Base-by-base conservation (phyloP, 805 yeast genomes). In the Dipodascus geniculatus region DNA sequence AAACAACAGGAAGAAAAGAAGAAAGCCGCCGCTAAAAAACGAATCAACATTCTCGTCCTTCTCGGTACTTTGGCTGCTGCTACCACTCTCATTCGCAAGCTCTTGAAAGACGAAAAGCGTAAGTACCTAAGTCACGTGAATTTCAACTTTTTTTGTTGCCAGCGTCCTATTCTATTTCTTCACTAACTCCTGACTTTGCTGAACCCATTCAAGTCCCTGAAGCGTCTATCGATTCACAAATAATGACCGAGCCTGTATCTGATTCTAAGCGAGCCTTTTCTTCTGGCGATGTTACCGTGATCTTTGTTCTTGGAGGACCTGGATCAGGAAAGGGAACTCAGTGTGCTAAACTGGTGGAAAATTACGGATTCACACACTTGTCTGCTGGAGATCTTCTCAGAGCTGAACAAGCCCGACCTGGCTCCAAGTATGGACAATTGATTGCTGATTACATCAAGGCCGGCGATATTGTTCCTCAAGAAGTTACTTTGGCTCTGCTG, bases 341-440 rank as follows among this genome's bases (percentile, higher is more conserved):
- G 89, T 90, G 3, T 83, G 79, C 66, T 82, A 82, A 55, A 16
- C 49, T 47, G n/a, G 96, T 87, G 44, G 69, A 74, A 22, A 83
- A 85, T 57, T 81, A 76, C 63, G 81, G 81, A 4, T 89, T 87
- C 66, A 82, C 85, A 28, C 96, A 88, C 65, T 70, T 88, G 47
- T 81, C 90, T 38, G 96, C 96, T 16, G 96, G 96, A 49, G 96
- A 89, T 66, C 76, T 88, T 59, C 74, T 89, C 60, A 77, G 96
- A 65, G 93, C 87, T 4, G 96, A 88, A 66, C 95, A 87, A 66
- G 71, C 71, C 28, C 80, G 95, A 62, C 73, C 76, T 48, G 89
- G 83, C 9, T 86, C 95, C 44, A 71, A 83, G 65, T 85, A 74
- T 64, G 96, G 96, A 54, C 84, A 82, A 54, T 69, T 89, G 61